phyloP scores from a whole-genome alignment of 129 eudicot genomes.

The Lactuca sativa region DNA sequence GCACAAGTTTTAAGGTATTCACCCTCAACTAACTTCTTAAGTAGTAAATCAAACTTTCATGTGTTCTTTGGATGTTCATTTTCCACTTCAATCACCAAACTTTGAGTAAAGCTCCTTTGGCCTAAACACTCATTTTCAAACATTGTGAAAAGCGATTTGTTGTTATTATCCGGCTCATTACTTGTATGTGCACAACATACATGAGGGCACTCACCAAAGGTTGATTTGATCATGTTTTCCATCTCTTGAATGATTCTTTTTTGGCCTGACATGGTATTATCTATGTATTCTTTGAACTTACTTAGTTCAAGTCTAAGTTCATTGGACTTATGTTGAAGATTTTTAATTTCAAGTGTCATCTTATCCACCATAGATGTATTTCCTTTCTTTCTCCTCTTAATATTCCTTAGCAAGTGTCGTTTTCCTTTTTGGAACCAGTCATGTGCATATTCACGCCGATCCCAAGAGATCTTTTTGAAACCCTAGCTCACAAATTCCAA shows the following conservation, averaged over 20 bases:
- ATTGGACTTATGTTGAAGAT: conserved; percentile 5
- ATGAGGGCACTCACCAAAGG: not conserved
- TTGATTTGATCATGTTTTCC: conserved; percentile 3
- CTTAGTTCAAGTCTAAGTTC: conserved; percentile 8
- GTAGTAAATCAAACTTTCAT: not conserved
- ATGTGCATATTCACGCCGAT: conserved; percentile 27
- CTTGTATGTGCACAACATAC: not conserved
- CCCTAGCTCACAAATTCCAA: conserved; percentile 10
- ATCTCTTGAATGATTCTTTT: conserved; percentile 9
- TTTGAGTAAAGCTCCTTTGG: not conserved
- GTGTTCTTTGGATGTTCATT: not conserved
- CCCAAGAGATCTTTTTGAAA: conserved; percentile 27
- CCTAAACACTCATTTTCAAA: not conserved
- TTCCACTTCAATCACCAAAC: not conserved
- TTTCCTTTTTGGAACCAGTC: conserved; percentile 29
- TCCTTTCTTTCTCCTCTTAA: conserved; percentile 14
- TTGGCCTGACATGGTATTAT: conserved; percentile 11
- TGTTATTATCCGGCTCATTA: not conserved
- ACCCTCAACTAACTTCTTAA: not conserved
- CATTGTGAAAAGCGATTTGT: not conserved
- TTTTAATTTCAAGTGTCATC: not conserved
- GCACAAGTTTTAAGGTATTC: not conserved
- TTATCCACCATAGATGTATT: not conserved
- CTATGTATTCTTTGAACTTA: not conserved
- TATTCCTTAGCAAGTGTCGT: conserved; percentile 15